Conservation (phyloP, 2,329 filamentous ascomycete species). For the Cordyceps fumosorosea region DNA sequence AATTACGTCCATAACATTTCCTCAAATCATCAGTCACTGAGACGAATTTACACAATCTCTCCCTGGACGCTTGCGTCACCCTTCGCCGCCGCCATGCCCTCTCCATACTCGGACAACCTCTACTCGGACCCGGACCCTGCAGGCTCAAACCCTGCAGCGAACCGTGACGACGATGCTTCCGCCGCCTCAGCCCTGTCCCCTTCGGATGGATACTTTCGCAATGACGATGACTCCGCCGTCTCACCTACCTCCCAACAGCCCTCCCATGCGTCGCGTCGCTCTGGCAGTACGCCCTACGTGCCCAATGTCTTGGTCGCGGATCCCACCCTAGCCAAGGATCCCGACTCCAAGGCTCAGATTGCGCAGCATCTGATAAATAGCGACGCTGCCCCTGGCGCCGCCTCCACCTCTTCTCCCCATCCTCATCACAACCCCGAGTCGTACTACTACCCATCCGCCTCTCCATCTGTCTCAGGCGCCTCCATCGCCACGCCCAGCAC, state of each 20-base stretch:
- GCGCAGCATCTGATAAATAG: constrained; percentile 31
- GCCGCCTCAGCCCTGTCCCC: constrained; percentile 34
- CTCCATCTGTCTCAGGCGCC: constrained; percentile 7
- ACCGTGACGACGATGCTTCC: constrained; percentile 11
- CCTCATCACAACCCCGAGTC: constrained; percentile 10
- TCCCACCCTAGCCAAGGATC: constrained; percentile 34
- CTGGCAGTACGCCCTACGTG: constrained; percentile 35
- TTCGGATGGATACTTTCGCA: constrained; percentile 46
- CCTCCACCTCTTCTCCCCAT: constrained; percentile 13
- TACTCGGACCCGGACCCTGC: constrained; percentile 21
- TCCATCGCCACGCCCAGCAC: constrained; percentile 10
- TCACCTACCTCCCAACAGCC: constrained; percentile 19
- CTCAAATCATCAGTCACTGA: too few relatives aligned
- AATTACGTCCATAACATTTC: constrained; percentile 7
- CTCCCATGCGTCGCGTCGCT: constrained; percentile 17
- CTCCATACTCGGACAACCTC: constrained; percentile 27
- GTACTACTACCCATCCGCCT: not conserved
- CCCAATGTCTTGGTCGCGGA: constrained; percentile 44
- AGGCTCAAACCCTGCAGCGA: constrained; percentile 2
- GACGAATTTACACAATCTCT: not conserved
- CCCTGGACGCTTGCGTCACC: constrained; percentile 9
- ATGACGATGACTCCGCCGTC: constrained; percentile 21
- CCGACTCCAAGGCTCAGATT: constrained; percentile 36
- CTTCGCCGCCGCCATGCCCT: constrained; percentile 6
- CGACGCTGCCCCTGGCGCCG: constrained; percentile 11